Evolutionary conservation across 2,329 filamentous ascomycete species (phyloP).

Genomic region (Hypoxylon rubiginosum): DNA sequence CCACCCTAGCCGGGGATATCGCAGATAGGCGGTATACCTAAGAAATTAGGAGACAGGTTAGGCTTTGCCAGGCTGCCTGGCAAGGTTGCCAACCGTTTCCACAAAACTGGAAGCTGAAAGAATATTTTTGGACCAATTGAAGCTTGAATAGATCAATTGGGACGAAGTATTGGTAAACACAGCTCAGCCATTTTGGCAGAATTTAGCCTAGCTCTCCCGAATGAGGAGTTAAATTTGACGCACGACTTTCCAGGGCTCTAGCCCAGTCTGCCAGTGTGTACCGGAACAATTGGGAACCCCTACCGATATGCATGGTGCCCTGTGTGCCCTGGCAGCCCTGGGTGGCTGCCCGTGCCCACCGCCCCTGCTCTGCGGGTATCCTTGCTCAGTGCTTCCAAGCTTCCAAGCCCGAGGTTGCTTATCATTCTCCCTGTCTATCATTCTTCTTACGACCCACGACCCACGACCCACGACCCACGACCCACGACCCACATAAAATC

Average conservation of each 20-base stretch:
- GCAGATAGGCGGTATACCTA: background rate
- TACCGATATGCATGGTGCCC: constrained; percentile 4
- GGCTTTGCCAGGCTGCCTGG: background rate
- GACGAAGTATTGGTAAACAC: constrained; percentile 14
- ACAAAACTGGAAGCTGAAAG: constrained; percentile 3
- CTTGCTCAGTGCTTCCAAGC: background rate
- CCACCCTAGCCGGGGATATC: too few relatives aligned
- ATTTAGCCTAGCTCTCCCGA: constrained; percentile 27
- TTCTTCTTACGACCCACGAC: background rate
- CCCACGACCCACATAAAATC: constrained; percentile 41
- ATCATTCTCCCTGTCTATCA: constrained; percentile 17
- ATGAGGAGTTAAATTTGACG: background rate
- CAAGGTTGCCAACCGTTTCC: too few relatives aligned
- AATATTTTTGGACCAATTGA: constrained; percentile 29
- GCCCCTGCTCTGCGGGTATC: background rate
- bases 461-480: constrained; percentile 21
- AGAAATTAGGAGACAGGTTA: too few relatives aligned
- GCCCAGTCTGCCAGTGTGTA: background rate
- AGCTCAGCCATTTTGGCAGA: background rate
- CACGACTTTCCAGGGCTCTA: background rate
- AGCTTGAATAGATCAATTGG: constrained; percentile 18
- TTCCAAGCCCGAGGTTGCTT: constrained; percentile 1
- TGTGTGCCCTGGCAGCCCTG: background rate
- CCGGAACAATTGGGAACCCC: constrained; percentile 18
- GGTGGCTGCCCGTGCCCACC: too few relatives aligned